Evolutionary conservation across 2,329 filamentous ascomycete species (phyloP).

Genomic region (Teratosphaeria zuluensis): DNA sequence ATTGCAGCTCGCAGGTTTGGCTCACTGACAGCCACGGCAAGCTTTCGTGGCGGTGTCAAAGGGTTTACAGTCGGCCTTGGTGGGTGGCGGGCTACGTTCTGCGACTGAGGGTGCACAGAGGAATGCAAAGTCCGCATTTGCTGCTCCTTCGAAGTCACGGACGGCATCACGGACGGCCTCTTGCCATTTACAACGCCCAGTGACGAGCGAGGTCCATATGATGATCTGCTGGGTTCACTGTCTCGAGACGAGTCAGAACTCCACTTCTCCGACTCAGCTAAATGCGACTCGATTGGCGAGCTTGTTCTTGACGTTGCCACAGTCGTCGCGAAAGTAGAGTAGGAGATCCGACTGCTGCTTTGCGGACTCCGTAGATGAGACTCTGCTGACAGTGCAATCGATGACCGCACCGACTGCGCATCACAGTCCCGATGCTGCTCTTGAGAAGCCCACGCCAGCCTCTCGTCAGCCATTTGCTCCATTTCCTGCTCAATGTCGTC

Average conservation of each 20-base stretch:
- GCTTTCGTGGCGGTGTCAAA: slow-evolving; percentile 1
- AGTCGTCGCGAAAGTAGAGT: slow-evolving; percentile 13
- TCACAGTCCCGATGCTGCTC: slow-evolving; percentile 9
- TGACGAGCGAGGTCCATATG: slow-evolving; percentile 16
- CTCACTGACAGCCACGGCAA: slow-evolving; percentile 5
- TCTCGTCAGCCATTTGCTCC: slow-evolving; percentile 4
- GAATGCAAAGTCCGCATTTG: neutral
- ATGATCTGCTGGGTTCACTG: slow-evolving; percentile 4
- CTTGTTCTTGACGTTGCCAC: slow-evolving; percentile 18
- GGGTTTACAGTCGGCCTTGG: neutral
- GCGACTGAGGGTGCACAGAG: neutral
- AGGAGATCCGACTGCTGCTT: slow-evolving; percentile 21
- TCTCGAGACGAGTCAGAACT: slow-evolving; percentile 8
- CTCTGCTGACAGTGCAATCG: slow-evolving; percentile 15
- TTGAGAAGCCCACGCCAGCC: neutral
- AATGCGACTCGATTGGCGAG: slow-evolving; percentile 18
- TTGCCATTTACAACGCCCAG: slow-evolving; percentile 10
- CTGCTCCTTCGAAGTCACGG: neutral
- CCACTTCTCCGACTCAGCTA: slow-evolving; percentile 12
- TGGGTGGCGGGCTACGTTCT: neutral
- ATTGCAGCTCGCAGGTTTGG: slow-evolving; percentile 4
- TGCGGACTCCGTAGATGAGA: slow-evolving; percentile 20
- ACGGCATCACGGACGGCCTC: slow-evolving; percentile 15
- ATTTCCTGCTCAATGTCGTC: slow-evolving; percentile 9
- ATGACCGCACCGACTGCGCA: slow-evolving; percentile 16